Evolutionary conservation across 352 stramenopile genomes (phyloP).

Genomic region (Globisporangium mamillatum): DNA sequence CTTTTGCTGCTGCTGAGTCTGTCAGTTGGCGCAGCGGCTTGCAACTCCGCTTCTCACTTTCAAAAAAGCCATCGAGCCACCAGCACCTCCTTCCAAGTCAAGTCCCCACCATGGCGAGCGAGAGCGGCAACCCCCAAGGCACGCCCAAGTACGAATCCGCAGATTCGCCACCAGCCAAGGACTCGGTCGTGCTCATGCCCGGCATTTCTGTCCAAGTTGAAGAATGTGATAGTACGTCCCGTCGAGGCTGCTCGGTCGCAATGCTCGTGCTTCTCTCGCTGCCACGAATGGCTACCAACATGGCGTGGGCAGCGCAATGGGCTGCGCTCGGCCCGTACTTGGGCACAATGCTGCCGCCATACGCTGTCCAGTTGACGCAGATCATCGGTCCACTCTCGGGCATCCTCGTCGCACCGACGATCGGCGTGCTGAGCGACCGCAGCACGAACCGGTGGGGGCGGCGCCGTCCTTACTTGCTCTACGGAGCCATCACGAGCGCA

Average conservation of each 20-base stretch:
- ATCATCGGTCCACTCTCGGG: conserved; percentile 67
- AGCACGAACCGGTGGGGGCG: conserved; percentile 50
- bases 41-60: conserved; percentile 1
- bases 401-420: conserved; percentile 62
- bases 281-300: conserved; percentile 72
- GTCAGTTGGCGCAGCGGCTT: neutral
- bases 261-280: conserved; percentile 72
- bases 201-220: conserved; percentile 25
- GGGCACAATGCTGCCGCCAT: conserved; percentile 58
- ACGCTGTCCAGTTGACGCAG: conserved; percentile 73
- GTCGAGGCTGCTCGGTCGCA: conserved; percentile 41
- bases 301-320: conserved; percentile 80
- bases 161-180: conserved; percentile 24
- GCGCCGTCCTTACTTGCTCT: conserved; percentile 62
- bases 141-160: conserved; percentile 44
- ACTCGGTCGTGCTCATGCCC: conserved; percentile 18
- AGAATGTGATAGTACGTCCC: neutral
- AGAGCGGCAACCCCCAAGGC: conserved; percentile 24
- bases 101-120: conserved; percentile 15
- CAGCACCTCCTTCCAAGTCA: neutral
- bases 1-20: neutral
- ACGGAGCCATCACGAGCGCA: conserved; percentile 58
- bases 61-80: neutral
- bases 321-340: conserved; percentile 66
- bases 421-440: conserved; percentile 69